These are phyloP conservation scores for Talaromyces piceae DNA, from an alignment of 2,329 filamentous ascomycete species.

Conservation along the genomic window DNA sequence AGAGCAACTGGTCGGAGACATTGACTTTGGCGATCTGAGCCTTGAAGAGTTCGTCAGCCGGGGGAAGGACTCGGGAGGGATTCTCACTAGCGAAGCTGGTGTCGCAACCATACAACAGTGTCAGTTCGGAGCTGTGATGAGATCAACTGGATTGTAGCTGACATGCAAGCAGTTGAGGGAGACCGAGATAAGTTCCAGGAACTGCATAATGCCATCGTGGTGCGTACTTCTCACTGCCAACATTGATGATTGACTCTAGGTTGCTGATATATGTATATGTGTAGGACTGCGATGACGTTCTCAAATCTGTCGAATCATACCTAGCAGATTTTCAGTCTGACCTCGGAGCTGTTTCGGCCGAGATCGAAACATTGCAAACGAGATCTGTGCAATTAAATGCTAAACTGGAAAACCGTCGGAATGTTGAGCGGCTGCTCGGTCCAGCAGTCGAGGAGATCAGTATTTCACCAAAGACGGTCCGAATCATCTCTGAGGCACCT, in stretches of 20 bases:
- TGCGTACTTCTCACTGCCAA: conserved; percentile 16
- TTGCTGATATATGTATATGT: neutral
- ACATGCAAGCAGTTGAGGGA: conserved; percentile 52
- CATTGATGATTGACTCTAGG: no score
- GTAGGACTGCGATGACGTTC: conserved; percentile 79
- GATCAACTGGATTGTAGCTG: conserved; percentile 7
- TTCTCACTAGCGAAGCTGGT: conserved; percentile 30
- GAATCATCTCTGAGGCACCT: conserved; percentile 76
- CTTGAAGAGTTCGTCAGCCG: conserved; percentile 60
- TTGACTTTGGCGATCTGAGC: conserved; percentile 73
- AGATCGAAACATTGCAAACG: conserved; percentile 88
- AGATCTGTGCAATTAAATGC: conserved; percentile 77
- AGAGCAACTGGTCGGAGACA: conserved; percentile 50
- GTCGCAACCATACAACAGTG: conserved; percentile 64
- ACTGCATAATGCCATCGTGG: conserved; percentile 73
- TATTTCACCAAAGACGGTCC: conserved; percentile 74
- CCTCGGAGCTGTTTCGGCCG: conserved; percentile 81
- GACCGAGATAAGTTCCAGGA: conserved; percentile 84
- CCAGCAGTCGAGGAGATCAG: conserved; percentile 89
- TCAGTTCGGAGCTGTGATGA: conserved; percentile 36
- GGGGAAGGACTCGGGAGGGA: conserved; percentile 23
- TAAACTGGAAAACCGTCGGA: conserved; percentile 78
- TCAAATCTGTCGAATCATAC: conserved; percentile 88
- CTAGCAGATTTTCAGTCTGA: conserved; percentile 90
- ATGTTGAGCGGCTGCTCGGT: conserved; percentile 78